phyloP scores from a whole-genome alignment of 1,139 yeast genomes.

The Candida sojae region DNA sequence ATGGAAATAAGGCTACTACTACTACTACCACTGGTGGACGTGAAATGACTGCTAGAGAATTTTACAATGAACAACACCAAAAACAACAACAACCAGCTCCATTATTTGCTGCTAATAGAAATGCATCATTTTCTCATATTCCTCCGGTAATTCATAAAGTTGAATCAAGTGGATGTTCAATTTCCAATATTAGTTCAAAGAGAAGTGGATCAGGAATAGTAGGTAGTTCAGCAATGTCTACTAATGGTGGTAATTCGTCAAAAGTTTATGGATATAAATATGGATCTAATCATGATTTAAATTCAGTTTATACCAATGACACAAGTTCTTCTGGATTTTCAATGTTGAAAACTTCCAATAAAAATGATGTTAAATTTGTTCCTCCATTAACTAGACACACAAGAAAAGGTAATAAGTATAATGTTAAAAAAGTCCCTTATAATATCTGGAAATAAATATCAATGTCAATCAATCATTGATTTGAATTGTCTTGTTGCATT shows the following conservation, averaged over 20 bases:
- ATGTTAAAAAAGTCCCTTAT: conserved; percentile 32
- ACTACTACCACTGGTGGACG: background rate
- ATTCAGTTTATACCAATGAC: conserved; percentile 32
- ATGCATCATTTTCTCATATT: background rate
- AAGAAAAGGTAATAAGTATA: conserved; percentile 29
- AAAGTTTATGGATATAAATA: conserved; percentile 11
- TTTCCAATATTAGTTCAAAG: background rate
- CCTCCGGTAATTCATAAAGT: conserved; percentile 7
- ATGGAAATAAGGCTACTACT: conserved; percentile 15
- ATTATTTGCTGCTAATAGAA: conserved; percentile 7
- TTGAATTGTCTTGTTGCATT: no score
- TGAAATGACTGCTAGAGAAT: conserved; percentile 2
- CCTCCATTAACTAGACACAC: conserved; percentile 21
- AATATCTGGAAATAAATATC: conserved; percentile 22
- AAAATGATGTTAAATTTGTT: conserved; percentile 17
- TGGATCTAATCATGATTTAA: conserved; percentile 21
- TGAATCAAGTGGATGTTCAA: conserved; percentile 4
- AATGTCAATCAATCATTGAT: no score
- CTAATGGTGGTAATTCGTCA: background rate
- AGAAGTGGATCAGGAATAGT: background rate
- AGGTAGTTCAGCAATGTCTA: background rate
- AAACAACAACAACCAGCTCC: conserved; percentile 5
- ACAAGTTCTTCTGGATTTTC: conserved; percentile 37
- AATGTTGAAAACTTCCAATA: conserved; percentile 24
- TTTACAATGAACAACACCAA: background rate